Percentiles rank a stretch among this genome's conserved stretches.
Evolutionary conservation across 2,329 filamentous ascomycete genomes (phyloP).

Genomic region (Exophiala spinifera): DNA sequence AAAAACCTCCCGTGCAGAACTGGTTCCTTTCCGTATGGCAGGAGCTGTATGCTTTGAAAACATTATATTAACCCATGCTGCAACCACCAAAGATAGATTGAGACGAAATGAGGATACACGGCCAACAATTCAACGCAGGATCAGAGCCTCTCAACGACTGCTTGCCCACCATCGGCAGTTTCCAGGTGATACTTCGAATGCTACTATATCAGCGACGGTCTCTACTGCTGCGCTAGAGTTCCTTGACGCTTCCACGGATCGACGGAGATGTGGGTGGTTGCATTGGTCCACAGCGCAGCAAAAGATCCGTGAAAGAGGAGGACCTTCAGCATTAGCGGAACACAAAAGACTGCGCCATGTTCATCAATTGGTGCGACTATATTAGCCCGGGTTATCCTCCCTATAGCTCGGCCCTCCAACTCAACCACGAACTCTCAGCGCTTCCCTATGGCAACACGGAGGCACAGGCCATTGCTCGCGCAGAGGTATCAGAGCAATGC

Average conservation of each 20-base stretch:
- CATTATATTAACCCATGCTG: constrained; percentile 39
- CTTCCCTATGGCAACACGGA: constrained; percentile 16
- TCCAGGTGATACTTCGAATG: constrained; percentile 37
- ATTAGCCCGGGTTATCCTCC: constrained; percentile 40
- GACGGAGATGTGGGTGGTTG: constrained; percentile 39
- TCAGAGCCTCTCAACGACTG: constrained; percentile 36
- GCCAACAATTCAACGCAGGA: constrained; percentile 34
- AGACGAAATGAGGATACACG: constrained; percentile 34
- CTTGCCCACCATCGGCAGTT: constrained; percentile 34
- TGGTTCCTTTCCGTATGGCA: constrained; percentile 41
- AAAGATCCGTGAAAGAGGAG: constrained; percentile 39
- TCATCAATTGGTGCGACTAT: constrained; percentile 45
- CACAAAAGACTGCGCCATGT: constrained; percentile 38
- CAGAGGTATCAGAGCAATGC: constrained; percentile 37
- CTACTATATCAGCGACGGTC: constrained; percentile 40
- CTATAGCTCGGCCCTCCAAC: constrained; percentile 36
- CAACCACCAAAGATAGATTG: constrained; percentile 40
- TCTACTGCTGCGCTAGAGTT: constrained; percentile 41
- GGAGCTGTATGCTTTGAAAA: constrained; percentile 39
- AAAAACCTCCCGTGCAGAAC: constrained; percentile 37
- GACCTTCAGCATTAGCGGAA: constrained; percentile 36
- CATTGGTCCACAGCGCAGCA: constrained; percentile 40
- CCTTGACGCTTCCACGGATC: constrained; percentile 39
- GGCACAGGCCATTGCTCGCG: constrained; percentile 24
- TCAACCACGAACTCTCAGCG: constrained; percentile 29